Evolutionary conservation across 768 basidiomycete genomes (phyloP), one percentile per base, ranked within the genome.

Genomic region (Mycena crocata): DNA sequence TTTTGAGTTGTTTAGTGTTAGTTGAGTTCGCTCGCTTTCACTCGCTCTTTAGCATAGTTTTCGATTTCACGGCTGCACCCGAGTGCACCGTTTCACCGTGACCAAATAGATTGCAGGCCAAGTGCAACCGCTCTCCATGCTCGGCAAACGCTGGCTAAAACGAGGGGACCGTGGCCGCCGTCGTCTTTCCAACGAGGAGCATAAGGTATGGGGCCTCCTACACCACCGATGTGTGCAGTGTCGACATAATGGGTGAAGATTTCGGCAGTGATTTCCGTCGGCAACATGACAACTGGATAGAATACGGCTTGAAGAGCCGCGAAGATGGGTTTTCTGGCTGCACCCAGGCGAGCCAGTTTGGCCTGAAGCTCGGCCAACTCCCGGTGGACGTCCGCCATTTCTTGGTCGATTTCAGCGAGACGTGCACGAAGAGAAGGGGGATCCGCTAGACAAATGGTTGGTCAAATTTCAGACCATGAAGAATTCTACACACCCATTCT

Each of bases 81-180:
- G n/a, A n/a, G n/a, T n/a, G n/a, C n/a, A n/a, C n/a, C n/a, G n/a
- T n/a, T n/a, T n/a, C n/a, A n/a, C n/a, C n/a, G n/a, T n/a, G 52
- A 46, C 52, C 54, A 63, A 2, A 63, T 28, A 23, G 34, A 3
- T 1, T 0, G 62, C 34, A 56, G n/a, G 26, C n/a, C 19, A 0
- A 63, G 4, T 9, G 54, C 62, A 28, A 56, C 39, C 4, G 26
- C 14, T 2, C 62, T 42, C 62, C 62, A 63, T 14, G 32, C n/a
- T 17, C n/a, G 15, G 40, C 62, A 64, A 10, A 64, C 30, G 19
- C 39, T 56, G 8, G 62, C 26, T 23, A 64, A 34, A 26, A 64
- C 30, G n/a, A 61, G 30, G 3, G 58, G 65, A 2, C 59, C 54
- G 15, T 24, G 35, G 12, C 39, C 46, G 5, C 5, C n/a, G n/a